phyloP scores from a whole-genome alignment of 2,329 filamentous ascomycete species.

The Cryphonectria naterciae region DNA sequence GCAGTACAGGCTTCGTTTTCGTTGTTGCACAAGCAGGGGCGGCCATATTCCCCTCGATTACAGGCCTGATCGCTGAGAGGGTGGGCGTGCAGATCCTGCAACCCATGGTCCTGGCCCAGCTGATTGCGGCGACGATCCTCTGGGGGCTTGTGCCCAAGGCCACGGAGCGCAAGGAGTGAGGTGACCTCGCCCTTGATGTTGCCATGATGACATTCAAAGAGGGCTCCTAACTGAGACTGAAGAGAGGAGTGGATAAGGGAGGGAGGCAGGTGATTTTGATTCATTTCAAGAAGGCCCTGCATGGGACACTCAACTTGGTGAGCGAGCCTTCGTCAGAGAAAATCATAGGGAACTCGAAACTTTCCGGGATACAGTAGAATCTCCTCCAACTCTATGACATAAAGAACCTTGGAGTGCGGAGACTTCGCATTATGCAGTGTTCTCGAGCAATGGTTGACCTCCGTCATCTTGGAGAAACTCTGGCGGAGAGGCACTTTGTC shows the following conservation, averaged over 20 bases:
- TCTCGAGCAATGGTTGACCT: neutral
- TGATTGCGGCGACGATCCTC: conserved; percentile 45
- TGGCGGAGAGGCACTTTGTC: neutral
- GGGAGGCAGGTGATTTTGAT: neutral
- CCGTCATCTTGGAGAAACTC: neutral
- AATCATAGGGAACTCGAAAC: neutral
- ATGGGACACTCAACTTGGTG: neutral
- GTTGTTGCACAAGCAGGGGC: conserved; percentile 56
- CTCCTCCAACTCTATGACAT: neutral
- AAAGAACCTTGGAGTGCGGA: neutral
- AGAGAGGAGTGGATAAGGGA: neutral
- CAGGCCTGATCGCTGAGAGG: conserved; percentile 50
- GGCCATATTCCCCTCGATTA: conserved; percentile 55
- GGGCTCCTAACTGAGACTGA: neutral
- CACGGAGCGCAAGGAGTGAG: neutral
- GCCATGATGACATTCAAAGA: neutral
- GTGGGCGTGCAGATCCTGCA: conserved; percentile 40
- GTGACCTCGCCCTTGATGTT: neutral
- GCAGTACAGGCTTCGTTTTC: conserved; percentile 48
- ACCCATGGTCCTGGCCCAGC: conserved; percentile 51
- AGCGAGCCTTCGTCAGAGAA: neutral
- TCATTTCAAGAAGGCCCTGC: neutral
- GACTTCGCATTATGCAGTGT: neutral
- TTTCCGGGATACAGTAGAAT: neutral
- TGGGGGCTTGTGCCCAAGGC: conserved; percentile 42